Conservation (phyloP, 495 filamentous ascomycete genomes). For the Tuber aestivum region DNA sequence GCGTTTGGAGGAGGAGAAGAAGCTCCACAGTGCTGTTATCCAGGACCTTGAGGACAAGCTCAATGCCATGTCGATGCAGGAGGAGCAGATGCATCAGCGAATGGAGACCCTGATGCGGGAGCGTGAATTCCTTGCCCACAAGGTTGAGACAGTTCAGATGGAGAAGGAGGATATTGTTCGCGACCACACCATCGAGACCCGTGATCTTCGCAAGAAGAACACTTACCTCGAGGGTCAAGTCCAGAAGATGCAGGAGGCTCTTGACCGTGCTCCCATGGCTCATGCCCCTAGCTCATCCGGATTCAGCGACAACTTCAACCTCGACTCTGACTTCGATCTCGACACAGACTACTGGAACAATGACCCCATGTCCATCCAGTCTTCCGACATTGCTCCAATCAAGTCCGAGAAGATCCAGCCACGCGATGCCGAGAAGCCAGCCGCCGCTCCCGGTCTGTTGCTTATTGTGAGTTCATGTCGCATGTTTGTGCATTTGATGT, state of each 20-base stretch:
- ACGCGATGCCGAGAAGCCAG: constrained; percentile 56
- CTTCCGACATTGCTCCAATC: constrained; percentile 52
- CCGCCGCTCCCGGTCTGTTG: constrained; percentile 59
- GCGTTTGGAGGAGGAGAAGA: constrained; percentile 94
- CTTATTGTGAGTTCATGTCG: constrained; percentile 48
- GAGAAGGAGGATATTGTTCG: constrained; percentile 91
- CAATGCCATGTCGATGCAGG: constrained; percentile 51
- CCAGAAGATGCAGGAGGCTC: constrained; percentile 65
- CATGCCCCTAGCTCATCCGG: constrained; percentile 39
- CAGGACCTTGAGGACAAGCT: constrained; percentile 74
- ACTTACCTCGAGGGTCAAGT: constrained; percentile 78
- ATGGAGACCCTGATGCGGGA: constrained; percentile 61
- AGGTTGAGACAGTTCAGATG: constrained; percentile 67
- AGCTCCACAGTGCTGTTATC: constrained; percentile 71
- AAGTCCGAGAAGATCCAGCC: constrained; percentile 54
- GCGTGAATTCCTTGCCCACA: constrained; percentile 65
- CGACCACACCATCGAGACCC: constrained; percentile 85
- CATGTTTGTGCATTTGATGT: constrained; percentile 4
- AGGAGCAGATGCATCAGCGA: constrained; percentile 59
- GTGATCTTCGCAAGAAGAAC: constrained; percentile 93
- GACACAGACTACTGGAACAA: constrained; percentile 34
- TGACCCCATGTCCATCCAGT: constrained; percentile 42
- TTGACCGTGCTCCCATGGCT: constrained; percentile 40
- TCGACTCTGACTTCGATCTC: constrained; percentile 48
- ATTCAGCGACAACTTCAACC: constrained; percentile 49